Conservation (phyloP, 1,284 basidiomycete genomes). For the Ustilago xerochloae region DNA sequence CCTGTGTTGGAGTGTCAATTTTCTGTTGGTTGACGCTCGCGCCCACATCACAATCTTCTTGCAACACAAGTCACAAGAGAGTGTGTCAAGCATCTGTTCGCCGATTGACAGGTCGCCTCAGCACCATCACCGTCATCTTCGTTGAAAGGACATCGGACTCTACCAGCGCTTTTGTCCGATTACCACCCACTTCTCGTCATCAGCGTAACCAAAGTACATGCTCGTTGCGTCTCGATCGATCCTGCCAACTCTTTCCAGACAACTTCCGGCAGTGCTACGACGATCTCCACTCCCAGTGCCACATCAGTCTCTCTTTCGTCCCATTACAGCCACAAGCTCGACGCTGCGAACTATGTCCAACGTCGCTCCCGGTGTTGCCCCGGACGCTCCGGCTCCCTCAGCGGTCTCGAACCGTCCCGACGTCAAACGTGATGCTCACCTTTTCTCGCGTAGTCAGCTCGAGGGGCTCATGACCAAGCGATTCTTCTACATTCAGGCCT, state of each 20-base stretch:
- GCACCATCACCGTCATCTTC: conserved; percentile 4
- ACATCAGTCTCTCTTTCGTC: neutral
- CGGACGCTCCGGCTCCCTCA: conserved; percentile 42
- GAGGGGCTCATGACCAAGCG: conserved; percentile 88
- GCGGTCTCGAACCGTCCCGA: conserved; percentile 47
- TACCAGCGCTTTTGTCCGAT: neutral
- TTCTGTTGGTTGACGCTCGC: neutral
- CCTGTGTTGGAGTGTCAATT: neutral
- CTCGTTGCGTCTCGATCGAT: conserved; percentile 34
- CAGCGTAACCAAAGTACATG: conserved; percentile 15
- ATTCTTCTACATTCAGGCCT: conserved; percentile 98
- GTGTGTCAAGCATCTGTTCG: too few relatives aligned
- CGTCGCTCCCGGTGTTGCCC: conserved; percentile 32
- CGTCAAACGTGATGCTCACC: conserved; percentile 73
- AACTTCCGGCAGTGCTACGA: conserved; percentile 26
- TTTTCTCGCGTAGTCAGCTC: conserved; percentile 87
- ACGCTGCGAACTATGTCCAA: conserved; percentile 34
- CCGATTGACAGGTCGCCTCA: too few relatives aligned
- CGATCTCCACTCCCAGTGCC: neutral
- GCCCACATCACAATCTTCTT: neutral
- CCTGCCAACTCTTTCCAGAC: conserved; percentile 23
- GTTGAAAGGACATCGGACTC: too few relatives aligned
- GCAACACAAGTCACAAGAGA: conserved; percentile 2
- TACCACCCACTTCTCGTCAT: neutral
- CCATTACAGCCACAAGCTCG: conserved; percentile 4